Evolutionary conservation across 2,329 filamentous ascomycete species (phyloP), one percentile per base, ranked within the genome.

Genomic region (Hirsutella thompsonii): DNA sequence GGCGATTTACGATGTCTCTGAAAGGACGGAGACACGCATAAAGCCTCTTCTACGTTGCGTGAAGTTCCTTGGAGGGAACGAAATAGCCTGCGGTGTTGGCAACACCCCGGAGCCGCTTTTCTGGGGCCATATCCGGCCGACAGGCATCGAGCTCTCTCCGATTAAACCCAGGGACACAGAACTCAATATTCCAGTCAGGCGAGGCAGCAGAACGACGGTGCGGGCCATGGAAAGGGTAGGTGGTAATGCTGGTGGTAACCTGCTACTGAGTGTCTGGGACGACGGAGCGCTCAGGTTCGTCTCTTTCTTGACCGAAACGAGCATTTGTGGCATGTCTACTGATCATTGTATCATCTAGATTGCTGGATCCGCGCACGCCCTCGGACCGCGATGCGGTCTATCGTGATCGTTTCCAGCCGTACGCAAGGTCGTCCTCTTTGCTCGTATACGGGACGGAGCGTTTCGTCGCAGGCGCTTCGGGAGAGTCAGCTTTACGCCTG

Each of bases 241-340:
- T 13, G 49, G 53, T 2, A 52, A 52, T 10, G 58, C 62, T 1
- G 57, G 56, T 18, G 56, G 58, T 1, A 64, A 59, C 19, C 53
- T 72, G 2, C 49, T 75, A 6, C 59, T 76, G 11, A 70, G 64
- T 41, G 62, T 69, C 3, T 76, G 72, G 70, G 64, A 68, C 35
- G 70, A 75, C 41, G 71, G 71, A 8, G 71, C 66, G 1, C 63
- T 66, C 40, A 61, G 66, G 52, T 56, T 44, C 41, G 53, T 45
- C 2, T 8, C 2, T 18, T 13, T 18, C 2, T 5, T 20, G 1
- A 10, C 33, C 8, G 8, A 13, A 16, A n/a, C 16, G 2, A 14
- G 32, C 32, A n/a, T n/a, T n/a, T n/a, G n/a, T n/a, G n/a, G n/a
- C n/a, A n/a, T n/a, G n/a, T n/a, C n/a, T 16, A 9, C 4, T n/a